These are phyloP conservation scores for Leucocoprinus birnbaumii DNA, from an alignment of 768 basidiomycete genomes.

Conservation along the genomic window DNA sequence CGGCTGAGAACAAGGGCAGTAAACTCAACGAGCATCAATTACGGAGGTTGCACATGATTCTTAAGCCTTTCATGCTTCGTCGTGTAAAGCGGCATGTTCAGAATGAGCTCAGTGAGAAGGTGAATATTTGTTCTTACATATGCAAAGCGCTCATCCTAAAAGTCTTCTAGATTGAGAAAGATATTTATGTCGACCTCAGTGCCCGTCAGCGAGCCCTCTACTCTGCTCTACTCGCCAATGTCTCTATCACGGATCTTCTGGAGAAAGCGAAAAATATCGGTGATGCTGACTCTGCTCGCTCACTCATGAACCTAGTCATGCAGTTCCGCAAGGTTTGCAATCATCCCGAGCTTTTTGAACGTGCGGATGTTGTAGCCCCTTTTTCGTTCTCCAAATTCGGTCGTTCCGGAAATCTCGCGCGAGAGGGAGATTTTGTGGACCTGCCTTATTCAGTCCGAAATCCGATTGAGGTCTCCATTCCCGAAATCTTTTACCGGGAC, in stretches of 20 bases:
- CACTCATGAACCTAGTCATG: constrained; percentile 99
- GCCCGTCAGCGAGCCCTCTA: constrained; percentile 91
- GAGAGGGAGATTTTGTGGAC: constrained; percentile 84
- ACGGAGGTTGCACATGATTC: constrained; percentile 93
- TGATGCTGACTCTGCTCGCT: constrained; percentile 87
- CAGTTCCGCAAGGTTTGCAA: constrained; percentile 99
- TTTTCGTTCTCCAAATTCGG: constrained; percentile 87
- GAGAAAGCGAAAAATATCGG: constrained; percentile 91
- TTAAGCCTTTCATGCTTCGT: constrained; percentile 98
- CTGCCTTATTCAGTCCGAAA: constrained; percentile 86
- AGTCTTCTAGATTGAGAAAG: constrained; percentile 82
- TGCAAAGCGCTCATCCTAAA: not conserved
- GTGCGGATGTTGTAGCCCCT: constrained; percentile 92
- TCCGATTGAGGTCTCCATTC: constrained; percentile 78
- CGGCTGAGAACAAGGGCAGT: constrained; percentile 85
- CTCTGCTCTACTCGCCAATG: constrained; percentile 84
- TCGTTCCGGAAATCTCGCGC: constrained; percentile 73
- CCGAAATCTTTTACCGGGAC: constrained; percentile 73
- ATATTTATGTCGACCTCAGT: constrained; percentile 92
- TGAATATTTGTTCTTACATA: constrained; percentile 24
- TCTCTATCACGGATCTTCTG: constrained; percentile 91
- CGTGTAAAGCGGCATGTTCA: constrained; percentile 99
- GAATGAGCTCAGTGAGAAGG: constrained; percentile 99
- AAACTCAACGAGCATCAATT: constrained; percentile 95
- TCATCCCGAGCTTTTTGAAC: constrained; percentile 96